Base-by-base conservation (phyloP, 192 early-diverging fungal genomes). In the Entophlyctis helioformis region DNA sequence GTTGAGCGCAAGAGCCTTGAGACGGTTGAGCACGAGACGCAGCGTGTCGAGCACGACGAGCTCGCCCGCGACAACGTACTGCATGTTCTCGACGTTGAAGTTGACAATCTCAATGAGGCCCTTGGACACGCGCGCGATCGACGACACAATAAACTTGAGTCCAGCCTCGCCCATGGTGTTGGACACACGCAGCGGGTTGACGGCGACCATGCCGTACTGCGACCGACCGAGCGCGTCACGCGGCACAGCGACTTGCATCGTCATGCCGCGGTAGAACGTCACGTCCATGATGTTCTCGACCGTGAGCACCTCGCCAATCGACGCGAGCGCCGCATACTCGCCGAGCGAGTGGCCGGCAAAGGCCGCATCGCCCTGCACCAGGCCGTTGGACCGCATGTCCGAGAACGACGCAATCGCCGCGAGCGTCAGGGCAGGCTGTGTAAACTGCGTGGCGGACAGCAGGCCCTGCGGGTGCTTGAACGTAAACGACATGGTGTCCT, bases 41-140 rank as follows among this genome's bases (percentile, higher is more conserved):
- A 95, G 74, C 18, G 76, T 74, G 37, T 92, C 87, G 37, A 95
- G 63, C 61, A 80, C 80, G 46, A 74, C 63, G 46, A 88, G 64
- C 44, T 86, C 79, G 63, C 91, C 91, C 43, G 91, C 86, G 53
- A 86, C 81, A 11, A 95, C 89, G 50, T 95, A 95, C 65, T 95
- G 91, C 77, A 86, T 83, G 72, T 91, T 91, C 62, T 91, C 89
- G 40, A 96, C 90, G 68, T 96, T 96, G 80, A 80, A 91, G 68
- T 96, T 96, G 60, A 96, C 90, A 53, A 94, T 90, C 54, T 96
- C 93, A 47, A 92, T 60, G 16, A 93, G 66, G 34, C 79, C 80
- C 45, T 75, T 70, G 44, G 82, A 78, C 46, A 78, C 69, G 55
- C 80, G 74, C 43, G 84, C 81, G 62, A 96, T 85, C 26, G 81